Conservation (phyloP, 1,139 yeast genomes). For the Tardiomyces blankii region DNA sequence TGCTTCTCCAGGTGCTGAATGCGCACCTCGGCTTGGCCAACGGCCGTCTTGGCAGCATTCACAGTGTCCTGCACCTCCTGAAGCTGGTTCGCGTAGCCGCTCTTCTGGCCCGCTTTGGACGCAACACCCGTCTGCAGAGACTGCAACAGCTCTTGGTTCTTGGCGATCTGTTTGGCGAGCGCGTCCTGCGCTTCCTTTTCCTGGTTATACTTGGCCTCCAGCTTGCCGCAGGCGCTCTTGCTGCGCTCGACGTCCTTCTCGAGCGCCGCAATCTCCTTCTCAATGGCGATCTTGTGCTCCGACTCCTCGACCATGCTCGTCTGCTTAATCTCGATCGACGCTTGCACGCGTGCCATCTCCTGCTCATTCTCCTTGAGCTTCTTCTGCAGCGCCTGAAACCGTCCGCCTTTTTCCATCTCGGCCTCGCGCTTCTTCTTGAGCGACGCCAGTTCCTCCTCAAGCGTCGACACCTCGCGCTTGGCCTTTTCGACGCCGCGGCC, state of each 20-base stretch:
- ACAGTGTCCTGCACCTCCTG: constrained; percentile 51
- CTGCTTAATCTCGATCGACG: constrained; percentile 46
- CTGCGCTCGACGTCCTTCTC: constrained; percentile 3
- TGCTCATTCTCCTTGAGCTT: constrained; percentile 50
- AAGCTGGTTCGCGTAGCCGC: constrained; percentile 72
- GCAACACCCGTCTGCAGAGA: constrained; percentile 87
- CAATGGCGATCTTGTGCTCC: constrained; percentile 13
- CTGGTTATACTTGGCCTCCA: constrained; percentile 1
- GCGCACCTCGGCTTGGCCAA: constrained; percentile 52
- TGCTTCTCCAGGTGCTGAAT: constrained; percentile 48
- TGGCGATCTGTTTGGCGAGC: constrained; percentile 7
- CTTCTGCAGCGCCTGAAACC: constrained; percentile 46
- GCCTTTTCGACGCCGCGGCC: constrained; percentile 34
- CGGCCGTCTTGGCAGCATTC: constrained; percentile 42
- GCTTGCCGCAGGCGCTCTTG: constrained; percentile 2
- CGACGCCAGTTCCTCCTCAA: constrained; percentile 50
- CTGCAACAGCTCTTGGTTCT: constrained; percentile 33
- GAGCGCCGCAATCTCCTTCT: constrained; percentile 3
- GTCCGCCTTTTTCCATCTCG: constrained; percentile 54
- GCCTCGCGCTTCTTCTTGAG: constrained; percentile 45
- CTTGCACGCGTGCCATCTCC: constrained; percentile 54
- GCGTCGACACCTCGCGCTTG: constrained; percentile 43
- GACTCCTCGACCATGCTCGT: constrained; percentile 46
- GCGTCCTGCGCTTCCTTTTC: constrained; percentile 2
- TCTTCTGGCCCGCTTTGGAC: constrained; percentile 65